Conservation (phyloP, 2,329 filamentous ascomycete species). For the Cladosporium sp. region DNA sequence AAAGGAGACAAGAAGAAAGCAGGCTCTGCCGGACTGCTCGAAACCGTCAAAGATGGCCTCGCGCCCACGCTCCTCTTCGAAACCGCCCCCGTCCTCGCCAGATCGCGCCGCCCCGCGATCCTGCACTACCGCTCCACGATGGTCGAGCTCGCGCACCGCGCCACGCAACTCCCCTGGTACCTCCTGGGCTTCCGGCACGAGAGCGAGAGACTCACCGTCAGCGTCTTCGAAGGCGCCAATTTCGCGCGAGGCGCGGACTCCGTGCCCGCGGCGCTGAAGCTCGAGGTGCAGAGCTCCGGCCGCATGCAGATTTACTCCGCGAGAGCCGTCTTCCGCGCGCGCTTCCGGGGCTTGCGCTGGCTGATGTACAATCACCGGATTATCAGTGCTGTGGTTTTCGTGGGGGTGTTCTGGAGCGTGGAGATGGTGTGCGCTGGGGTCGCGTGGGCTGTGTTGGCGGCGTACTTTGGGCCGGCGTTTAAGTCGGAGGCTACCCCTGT, state of each 20-base stretch:
- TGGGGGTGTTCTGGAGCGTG: conserved; percentile 66
- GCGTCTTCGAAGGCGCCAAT: conserved; percentile 65
- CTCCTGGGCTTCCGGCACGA: conserved; percentile 60
- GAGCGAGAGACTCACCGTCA: conserved; percentile 56
- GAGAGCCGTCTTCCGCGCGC: conserved; percentile 63
- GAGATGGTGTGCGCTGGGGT: conserved; percentile 62
- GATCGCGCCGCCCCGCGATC: conserved; percentile 66
- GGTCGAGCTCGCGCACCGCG: conserved; percentile 54
- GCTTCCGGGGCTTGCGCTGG: conserved; percentile 69
- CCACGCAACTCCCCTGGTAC: conserved; percentile 63
- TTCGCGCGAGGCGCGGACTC: conserved; percentile 54
- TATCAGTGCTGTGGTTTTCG: conserved; percentile 62
- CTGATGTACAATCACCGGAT: conserved; percentile 81
- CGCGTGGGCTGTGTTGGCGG: conserved; percentile 56
- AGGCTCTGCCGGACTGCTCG: neutral
- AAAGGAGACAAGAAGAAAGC: conserved; percentile 4
- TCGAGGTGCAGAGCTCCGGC: conserved; percentile 65
- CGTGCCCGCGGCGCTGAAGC: conserved; percentile 47
- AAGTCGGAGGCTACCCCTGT: conserved; percentile 12
- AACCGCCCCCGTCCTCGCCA: conserved; percentile 18
- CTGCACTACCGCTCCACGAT: conserved; percentile 72
- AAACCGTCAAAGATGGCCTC: conserved; percentile 10
- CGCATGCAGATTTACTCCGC: conserved; percentile 69
- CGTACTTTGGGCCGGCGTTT: conserved; percentile 28
- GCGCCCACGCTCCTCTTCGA: conserved; percentile 5